phyloP scores from a whole-genome alignment of 163 green algal species.

The Scenedesmus sp. region DNA sequence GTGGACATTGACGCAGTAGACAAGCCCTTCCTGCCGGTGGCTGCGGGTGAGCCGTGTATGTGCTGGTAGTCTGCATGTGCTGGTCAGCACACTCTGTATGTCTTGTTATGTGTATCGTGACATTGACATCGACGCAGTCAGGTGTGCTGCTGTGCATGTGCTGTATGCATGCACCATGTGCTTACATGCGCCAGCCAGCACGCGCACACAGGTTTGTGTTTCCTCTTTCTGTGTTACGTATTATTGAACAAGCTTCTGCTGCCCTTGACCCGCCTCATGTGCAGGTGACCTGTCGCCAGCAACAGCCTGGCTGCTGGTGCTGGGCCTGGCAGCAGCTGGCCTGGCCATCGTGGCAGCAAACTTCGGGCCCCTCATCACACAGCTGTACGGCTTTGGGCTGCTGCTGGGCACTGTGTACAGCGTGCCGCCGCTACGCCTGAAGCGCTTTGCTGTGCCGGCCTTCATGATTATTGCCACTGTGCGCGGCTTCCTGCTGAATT shows the following conservation, averaged over 20 bases:
- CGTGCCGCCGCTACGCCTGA: constrained; percentile 95
- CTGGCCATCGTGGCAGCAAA: constrained; percentile 82
- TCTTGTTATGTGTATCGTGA: not conserved
- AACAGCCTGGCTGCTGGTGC: constrained; percentile 85
- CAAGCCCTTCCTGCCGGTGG: constrained; percentile 98
- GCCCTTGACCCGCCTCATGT: not conserved
- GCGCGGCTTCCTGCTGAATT: constrained; percentile 98
- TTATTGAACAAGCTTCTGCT: not conserved
- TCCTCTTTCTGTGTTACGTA: not conserved
- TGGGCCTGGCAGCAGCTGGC: constrained; percentile 75
- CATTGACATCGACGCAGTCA: constrained; percentile 68
- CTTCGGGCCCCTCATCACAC: constrained; percentile 94
- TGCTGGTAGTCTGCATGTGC: not conserved
- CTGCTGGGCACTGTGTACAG: constrained; percentile 97
- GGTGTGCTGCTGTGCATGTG: constrained; percentile 99
- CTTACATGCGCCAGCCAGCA: not conserved
- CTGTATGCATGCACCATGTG: constrained; percentile 68
- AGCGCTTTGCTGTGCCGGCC: constrained; percentile 93
- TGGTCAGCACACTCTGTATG: not conserved
- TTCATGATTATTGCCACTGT: constrained; percentile 99
- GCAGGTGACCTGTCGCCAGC: constrained; percentile 86
- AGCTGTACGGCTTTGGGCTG: constrained; percentile 95
- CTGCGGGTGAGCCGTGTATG: constrained; percentile 69
- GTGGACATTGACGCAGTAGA: constrained; percentile 75
- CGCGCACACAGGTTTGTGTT: not conserved